These are phyloP conservation scores for Trichocomaceae sp. DNA, from an alignment of 2,329 filamentous ascomycete species.

Conservation along the genomic window DNA sequence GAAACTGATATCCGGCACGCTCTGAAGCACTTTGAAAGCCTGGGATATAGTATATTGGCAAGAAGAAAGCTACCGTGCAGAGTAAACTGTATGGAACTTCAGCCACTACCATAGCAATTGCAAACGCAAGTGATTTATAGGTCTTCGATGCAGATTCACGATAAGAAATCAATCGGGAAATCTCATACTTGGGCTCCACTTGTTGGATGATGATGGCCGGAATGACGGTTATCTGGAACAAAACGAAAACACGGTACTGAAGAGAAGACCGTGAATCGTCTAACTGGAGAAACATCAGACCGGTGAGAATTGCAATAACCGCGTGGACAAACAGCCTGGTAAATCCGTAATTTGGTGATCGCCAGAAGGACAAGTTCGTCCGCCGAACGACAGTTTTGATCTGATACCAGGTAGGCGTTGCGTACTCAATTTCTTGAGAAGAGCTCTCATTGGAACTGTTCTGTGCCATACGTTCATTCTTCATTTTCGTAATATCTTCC, in stretches of 20 bases:
- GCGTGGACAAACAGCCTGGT: conserved; percentile 81
- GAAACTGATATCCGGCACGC: conserved; percentile 77
- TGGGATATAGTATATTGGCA: conserved; percentile 79
- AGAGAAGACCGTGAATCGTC: conserved; percentile 68
- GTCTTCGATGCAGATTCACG: conserved; percentile 80
- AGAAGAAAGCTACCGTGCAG: conserved; percentile 72
- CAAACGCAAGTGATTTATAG: conserved; percentile 75
- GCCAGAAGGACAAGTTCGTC: conserved; percentile 74
- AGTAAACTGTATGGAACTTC: conserved; percentile 79
- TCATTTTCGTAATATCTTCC: conserved; percentile 60
- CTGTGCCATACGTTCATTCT: conserved; percentile 50
- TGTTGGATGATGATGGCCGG: conserved; percentile 77
- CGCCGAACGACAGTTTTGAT: conserved; percentile 66
- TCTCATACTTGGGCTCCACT: conserved; percentile 76
- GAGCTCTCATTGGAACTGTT: conserved; percentile 34
- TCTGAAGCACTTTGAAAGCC: conserved; percentile 58
- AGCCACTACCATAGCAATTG: conserved; percentile 67
- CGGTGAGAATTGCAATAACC: conserved; percentile 68
- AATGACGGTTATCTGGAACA: conserved; percentile 79
- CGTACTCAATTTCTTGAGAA: conserved; percentile 65
- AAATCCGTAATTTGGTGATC: conserved; percentile 82
- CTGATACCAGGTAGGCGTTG: conserved; percentile 72
- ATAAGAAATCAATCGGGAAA: conserved; percentile 76
- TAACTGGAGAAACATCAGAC: conserved; percentile 71
- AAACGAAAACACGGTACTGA: conserved; percentile 81